Evolutionary conservation across 768 basidiomycete species (phyloP), one percentile per base, ranked within the genome.

Genomic region (Hirschioporus abietinus): DNA sequence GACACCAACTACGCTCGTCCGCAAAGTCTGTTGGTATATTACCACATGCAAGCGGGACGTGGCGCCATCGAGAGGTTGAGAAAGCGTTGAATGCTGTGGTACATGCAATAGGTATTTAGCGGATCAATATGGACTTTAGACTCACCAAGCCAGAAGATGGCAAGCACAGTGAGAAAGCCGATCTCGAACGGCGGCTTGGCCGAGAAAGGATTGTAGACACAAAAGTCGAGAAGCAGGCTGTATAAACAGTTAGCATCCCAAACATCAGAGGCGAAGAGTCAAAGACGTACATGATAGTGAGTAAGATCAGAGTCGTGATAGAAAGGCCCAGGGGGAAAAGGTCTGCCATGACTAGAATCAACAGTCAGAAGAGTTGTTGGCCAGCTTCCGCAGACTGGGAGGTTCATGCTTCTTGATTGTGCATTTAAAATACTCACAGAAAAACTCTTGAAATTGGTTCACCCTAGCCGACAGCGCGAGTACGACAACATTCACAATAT

Each of bases 261-360:
- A 5, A 26, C 7, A 17, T 9, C 17, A 27, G 35, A 1, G n/a
- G 1, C 25, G 1, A 20, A 60, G 67, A 58, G 7, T 26, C 34
- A 20, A 52, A 12, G 27, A 74, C 83, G 66, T 66, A 86, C 86
- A 80, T 74, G 52, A 76, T 34, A 35, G 78, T 70, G 42, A 86
- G 72, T 34, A 85, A 66, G 35, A 81, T 73, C 34, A 85, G 71
- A 1, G 85, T 85, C 63, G 79, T 72, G 70, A 86, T 83, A 34
- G 86, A 86, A 42, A 88, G 79, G n/a, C 77, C 81, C 65, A 87
- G 76, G n/a, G 87, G 87, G 72, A 86, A 86, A 25, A 85, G 72
- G 74, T 87, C 86, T 6, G 87, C 87, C 60, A 83, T 75, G 72
- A 82, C 86, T 87, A 68, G n/a, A 24, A 58, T 25, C 63, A 20